These are phyloP conservation scores for Stephania cephalantha DNA, from an alignment of 164 flowering plant genomes.

Conservation along the genomic window DNA sequence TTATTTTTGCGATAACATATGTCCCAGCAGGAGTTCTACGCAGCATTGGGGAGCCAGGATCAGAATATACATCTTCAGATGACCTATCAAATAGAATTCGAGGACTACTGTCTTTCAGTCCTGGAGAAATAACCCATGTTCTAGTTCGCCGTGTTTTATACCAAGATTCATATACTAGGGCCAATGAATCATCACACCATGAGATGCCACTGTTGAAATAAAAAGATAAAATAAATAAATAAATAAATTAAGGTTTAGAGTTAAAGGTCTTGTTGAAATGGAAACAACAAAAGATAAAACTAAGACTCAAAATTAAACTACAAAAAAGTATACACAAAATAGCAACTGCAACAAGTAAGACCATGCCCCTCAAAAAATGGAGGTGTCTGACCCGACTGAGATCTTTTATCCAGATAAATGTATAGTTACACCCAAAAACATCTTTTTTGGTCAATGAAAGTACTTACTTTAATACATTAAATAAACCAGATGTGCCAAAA, in stretches of 20 bases:
- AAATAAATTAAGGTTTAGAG: neutral
- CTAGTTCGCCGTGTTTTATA: conserved; percentile 78
- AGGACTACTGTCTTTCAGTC: conserved; percentile 48
- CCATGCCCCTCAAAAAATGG: neutral
- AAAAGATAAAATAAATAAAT: neutral
- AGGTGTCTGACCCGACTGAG: too few species aligned
- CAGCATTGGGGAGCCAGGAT: conserved; percentile 95
- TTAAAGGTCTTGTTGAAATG: neutral
- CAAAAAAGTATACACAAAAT: too few species aligned
- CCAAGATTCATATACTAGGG: conserved; percentile 95
- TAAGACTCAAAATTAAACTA: too few species aligned
- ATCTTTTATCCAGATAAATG: too few species aligned
- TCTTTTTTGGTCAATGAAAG: too few species aligned
- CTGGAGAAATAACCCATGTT: conserved; percentile 93
- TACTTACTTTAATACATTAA: too few species aligned
- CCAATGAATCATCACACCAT: conserved; percentile 95
- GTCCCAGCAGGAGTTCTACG: conserved; percentile 81
- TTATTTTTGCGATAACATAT: conserved; percentile 79
- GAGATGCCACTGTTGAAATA: conserved; percentile 61
- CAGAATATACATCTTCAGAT: conserved; percentile 96
- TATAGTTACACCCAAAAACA: too few species aligned
- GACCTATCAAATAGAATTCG: conserved; percentile 93
- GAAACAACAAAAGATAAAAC: neutral
- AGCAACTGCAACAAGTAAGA: neutral
- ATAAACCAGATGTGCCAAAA: neutral